phyloP scores from a whole-genome alignment of 129 eudicot genomes.

The Flaveria bidentis region DNA sequence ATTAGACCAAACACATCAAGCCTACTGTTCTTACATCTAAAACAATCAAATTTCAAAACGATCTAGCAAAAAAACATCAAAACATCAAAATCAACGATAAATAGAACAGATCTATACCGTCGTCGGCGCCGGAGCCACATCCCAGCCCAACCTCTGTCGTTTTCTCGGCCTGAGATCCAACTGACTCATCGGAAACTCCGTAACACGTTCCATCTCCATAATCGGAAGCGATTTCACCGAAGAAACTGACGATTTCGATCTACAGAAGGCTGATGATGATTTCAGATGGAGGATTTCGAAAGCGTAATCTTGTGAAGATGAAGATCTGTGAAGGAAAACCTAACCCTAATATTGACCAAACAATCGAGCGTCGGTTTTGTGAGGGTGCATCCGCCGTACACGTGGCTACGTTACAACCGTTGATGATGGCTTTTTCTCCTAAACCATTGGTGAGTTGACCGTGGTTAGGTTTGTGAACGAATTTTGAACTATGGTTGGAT shows the following conservation, averaged over 20 bases:
- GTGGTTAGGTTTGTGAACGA: constrained; percentile 12
- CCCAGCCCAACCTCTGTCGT: constrained; percentile 88
- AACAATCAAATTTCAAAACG: constrained; percentile 20
- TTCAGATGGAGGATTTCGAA: not conserved
- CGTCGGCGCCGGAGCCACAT: constrained; percentile 63
- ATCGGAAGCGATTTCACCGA: not conserved
- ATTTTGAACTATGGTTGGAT: constrained; percentile 21
- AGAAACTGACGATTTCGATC: not conserved
- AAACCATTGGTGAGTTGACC: constrained; percentile 21
- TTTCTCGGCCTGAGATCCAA: constrained; percentile 81
- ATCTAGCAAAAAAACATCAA: constrained; percentile 34
- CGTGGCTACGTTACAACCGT: constrained; percentile 41
- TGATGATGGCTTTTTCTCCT: constrained; percentile 16
- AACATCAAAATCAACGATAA: not conserved
- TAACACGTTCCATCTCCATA: constrained; percentile 94
- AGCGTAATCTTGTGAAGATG: not conserved
- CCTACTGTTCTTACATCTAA: constrained; percentile 27
- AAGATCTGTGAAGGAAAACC: constrained; percentile 27
- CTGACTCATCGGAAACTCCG: constrained; percentile 69
- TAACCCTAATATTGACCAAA: constrained; percentile 53
- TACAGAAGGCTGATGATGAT: not conserved
- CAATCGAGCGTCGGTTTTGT: constrained; percentile 30
- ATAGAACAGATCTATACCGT: constrained; percentile 49
- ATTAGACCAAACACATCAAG: not conserved
- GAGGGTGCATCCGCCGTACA: constrained; percentile 51